Percentiles rank a stretch among this genome's conserved stretches.
Evolutionary conservation across 208 protist genomes (phyloP).

Genomic region (Leishmania amazonensis): DNA sequence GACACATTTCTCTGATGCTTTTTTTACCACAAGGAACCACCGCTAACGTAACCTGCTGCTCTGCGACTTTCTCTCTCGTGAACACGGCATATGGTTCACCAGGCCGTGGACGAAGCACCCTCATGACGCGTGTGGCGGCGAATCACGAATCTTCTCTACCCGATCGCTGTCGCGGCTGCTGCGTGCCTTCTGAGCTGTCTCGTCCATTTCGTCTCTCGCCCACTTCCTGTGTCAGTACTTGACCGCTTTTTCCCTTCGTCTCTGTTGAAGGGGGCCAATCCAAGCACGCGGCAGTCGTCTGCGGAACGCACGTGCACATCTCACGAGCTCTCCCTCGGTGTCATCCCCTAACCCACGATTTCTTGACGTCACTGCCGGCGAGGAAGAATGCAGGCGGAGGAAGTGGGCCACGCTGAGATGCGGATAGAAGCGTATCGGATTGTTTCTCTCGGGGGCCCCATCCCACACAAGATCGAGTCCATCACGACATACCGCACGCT

Average conservation of each 20-base stretch:
- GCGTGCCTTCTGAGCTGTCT: neutral
- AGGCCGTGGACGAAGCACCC: neutral
- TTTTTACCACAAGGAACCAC: too few relatives aligned
- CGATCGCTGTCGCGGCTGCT: neutral
- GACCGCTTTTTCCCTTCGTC: neutral
- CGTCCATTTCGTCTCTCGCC: neutral
- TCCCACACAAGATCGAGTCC: conserved; percentile 42
- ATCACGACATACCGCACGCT: conserved; percentile 44
- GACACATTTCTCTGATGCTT: neutral
- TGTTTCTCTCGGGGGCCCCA: conserved; percentile 18
- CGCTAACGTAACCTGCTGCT: neutral
- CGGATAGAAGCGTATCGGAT: conserved; percentile 24
- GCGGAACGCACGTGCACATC: neutral
- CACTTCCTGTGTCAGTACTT: neutral
- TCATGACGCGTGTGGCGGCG: neutral
- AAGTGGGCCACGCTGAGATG: neutral
- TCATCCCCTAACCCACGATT: neutral
- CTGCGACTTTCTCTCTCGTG: neutral
- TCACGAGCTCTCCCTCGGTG: neutral
- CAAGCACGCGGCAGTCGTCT: neutral
- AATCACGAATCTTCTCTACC: neutral
- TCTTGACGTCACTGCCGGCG: neutral
- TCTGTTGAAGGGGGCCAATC: neutral
- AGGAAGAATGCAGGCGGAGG: conserved; percentile 14
- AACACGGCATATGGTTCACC: neutral